phyloP scores from a whole-genome alignment of 805 yeast species.

The Ogataea trehalophila region DNA sequence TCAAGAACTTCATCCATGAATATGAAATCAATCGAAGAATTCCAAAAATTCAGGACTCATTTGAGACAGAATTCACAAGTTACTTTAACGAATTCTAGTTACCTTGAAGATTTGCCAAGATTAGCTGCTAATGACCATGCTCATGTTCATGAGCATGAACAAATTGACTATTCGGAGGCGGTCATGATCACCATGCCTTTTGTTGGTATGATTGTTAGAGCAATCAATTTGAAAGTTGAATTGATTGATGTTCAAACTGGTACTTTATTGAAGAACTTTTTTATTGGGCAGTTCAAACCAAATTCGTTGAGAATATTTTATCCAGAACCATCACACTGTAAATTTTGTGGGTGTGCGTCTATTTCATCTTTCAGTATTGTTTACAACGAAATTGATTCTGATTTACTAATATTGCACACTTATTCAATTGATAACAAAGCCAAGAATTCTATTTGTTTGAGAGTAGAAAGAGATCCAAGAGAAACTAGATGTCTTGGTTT shows the following conservation, averaged over 20 bases:
- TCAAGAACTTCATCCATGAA: slow-evolving; percentile 23
- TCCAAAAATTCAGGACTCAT: slow-evolving; percentile 9
- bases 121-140: neutral
- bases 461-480: slow-evolving; percentile 90
- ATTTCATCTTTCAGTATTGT: slow-evolving; percentile 67
- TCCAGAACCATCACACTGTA: slow-evolving; percentile 82
- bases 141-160: neutral
- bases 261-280: slow-evolving; percentile 54
- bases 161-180: slow-evolving; percentile 13
- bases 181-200: slow-evolving; percentile 56
- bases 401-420: slow-evolving; percentile 65
- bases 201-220: slow-evolving; percentile 69
- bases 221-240: slow-evolving; percentile 53
- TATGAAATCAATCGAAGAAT: slow-evolving; percentile 14
- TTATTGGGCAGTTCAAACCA: slow-evolving; percentile 58
- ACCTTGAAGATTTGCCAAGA: neutral
- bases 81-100: slow-evolving; percentile 5
- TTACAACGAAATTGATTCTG: slow-evolving; percentile 56
- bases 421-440: slow-evolving; percentile 69
- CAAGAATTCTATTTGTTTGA: slow-evolving; percentile 72
- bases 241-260: slow-evolving; percentile 78
- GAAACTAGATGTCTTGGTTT: slow-evolving; percentile 89
- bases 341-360: slow-evolving; percentile 87
- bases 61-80: slow-evolving; percentile 10
- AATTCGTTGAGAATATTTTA: slow-evolving; percentile 66